Base-by-base conservation (phyloP, 495 filamentous ascomycete species). In the Parmelia sp. region DNA sequence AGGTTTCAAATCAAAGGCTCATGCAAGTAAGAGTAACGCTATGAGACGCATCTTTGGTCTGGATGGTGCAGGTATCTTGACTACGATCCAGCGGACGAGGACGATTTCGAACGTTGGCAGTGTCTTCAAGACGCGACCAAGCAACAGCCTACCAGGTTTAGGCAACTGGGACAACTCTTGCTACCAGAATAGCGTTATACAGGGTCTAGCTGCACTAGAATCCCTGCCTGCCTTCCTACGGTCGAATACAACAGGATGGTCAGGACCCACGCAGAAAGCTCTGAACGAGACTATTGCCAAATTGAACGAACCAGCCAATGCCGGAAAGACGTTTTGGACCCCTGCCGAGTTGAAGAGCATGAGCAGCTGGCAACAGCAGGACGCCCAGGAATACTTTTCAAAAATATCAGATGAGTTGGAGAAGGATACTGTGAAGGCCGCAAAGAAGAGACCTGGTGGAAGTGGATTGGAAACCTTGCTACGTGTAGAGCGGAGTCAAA, bases 341-440 rank as follows among this genome's bases (percentile, higher is more conserved):
- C 88, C 89, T 0, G 73, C 82, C 4, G 84, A 86, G 62, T 71
- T 97, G 19, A 94, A 94, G 71, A 89, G 83, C 17, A 91, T 97
- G 86, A 92, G 86, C 71, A 93, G 88, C 56, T 94, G 88, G 87
- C 88, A 96, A 73, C 95, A 99, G 70, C 95, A 99, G 71, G 95
- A 99, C 78, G 95, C 95, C 8, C 95, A 99, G 74, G 95, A 99
- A 73, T 99, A 96, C 71, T 96, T 90, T 62, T 91, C 91, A 23
- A 96, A 92, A 69, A 77, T 99, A 31, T 78, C 96, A 61, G 90
- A 93, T 58, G 86, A 92, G 66, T 76, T 99, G 51, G 91, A 97
- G 68, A 87, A 87, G 68, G 92, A 95, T 67, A 78, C 89, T 33
- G 73, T 76, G 23, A 79, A 79, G 57, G 81, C 78, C 27, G 72